Evolutionary conservation across 345 rosid genomes (phyloP), one percentile per base, ranked within the genome.

Genomic region (Brassica rapa): DNA sequence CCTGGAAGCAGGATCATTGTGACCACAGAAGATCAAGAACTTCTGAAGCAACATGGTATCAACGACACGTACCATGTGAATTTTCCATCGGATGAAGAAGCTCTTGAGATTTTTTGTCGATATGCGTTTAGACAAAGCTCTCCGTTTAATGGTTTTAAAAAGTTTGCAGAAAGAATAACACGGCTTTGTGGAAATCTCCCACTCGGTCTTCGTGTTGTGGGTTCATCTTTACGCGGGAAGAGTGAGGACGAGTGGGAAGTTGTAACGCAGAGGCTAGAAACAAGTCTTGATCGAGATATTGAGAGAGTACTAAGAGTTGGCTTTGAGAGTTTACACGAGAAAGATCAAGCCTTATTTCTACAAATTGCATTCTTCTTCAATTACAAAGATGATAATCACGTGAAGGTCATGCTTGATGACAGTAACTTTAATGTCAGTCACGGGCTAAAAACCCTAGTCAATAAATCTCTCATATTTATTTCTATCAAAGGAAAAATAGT

Each of bases 311-410:
- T 62, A 12, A 14, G 66, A 62, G n/a, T 10, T 2, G 49, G 88
- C 0, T 84, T 32, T n/a, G 74, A 84, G 1, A 67, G 73, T 9
- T 46, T 86, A 8, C 2, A 46, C 14, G 71, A 72, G 5, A 10
- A 43, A 6, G 74, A 66, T 2, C 61, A 80, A 76, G 1, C 0
- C 0, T 12, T 84, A 2, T 86, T 86, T 78, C 73, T 82, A 12
- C 78, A 82, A 8, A 70, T 86, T 49, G 84, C 81, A 15, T 71
- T 81, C 55, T 82, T 84, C 66, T 80, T 82, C 11, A 79, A 55
- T 8, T 16, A 72, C 1, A 0, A 8, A 5, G 5, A 32, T 3
- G 6, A 0, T 14, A 19, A 71, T 15, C 0, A 0, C 21, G 74
- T 82, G 23, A 15, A 1, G 11, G 2, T 12, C 19, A 68, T 82